Evolutionary conservation across 2,329 filamentous ascomycete species (phyloP).

Genomic region (Fusarium musae): DNA sequence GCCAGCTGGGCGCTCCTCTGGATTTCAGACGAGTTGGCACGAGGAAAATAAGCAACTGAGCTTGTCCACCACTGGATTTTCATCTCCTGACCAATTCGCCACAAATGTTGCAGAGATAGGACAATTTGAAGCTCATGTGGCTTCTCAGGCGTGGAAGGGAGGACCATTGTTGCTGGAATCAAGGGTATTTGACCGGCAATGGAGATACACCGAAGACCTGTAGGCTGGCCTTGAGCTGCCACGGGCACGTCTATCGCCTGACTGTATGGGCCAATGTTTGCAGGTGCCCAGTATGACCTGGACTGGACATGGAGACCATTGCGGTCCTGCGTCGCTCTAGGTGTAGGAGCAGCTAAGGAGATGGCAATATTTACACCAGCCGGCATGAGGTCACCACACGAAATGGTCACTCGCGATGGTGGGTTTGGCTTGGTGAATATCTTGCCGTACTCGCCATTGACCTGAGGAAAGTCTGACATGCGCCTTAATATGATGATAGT

Average conservation of each 20-base stretch:
- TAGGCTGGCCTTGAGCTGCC: slow-evolving; percentile 20
- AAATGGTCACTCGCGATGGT: slow-evolving; percentile 84
- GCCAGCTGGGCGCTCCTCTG: slow-evolving; percentile 55
- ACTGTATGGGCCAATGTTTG: slow-evolving; percentile 97
- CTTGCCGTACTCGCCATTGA: slow-evolving; percentile 81
- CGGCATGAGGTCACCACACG: slow-evolving; percentile 76
- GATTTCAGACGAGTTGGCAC: slow-evolving; percentile 44
- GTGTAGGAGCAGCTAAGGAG: slow-evolving; percentile 57
- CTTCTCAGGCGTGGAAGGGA: slow-evolving; percentile 55
- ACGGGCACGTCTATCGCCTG: slow-evolving; percentile 75
- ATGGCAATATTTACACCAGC: slow-evolving; percentile 69
- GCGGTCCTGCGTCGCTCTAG: slow-evolving; percentile 51
- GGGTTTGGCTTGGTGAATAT: slow-evolving; percentile 84
- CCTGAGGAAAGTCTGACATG: slow-evolving; percentile 80
- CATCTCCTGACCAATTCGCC: slow-evolving; percentile 80
- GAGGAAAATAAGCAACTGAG: slow-evolving; percentile 78
- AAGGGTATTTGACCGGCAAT: slow-evolving; percentile 94
- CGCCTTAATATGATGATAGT: slow-evolving; percentile 76
- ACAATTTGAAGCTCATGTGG: slow-evolving; percentile 68
- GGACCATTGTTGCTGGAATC: slow-evolving; percentile 79
- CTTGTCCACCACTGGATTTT: slow-evolving; percentile 79
- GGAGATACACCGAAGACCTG: slow-evolving; percentile 59
- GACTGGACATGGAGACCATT: slow-evolving; percentile 88
- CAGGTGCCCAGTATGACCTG: slow-evolving; percentile 95
- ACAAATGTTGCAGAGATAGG: slow-evolving; percentile 88